Evolutionary conservation across 1,139 yeast species (phyloP), one percentile per base, ranked within the genome.

Genomic region (Meyerozyma carpophila): DNA sequence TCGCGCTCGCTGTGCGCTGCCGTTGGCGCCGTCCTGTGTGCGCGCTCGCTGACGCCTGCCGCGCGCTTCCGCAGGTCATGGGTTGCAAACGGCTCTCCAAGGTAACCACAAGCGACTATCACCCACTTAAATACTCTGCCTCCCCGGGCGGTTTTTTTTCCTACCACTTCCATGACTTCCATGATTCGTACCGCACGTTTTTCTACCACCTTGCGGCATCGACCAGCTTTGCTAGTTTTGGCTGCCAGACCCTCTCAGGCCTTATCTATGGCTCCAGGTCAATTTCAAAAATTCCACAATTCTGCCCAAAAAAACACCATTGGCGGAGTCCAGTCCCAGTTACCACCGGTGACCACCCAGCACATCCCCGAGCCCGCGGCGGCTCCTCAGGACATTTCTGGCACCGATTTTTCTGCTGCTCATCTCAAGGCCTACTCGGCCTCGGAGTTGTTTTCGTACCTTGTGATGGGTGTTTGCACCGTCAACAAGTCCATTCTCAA

Each of bases 401-500:
- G 39, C 24, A 28, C 41, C 20, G 24, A 36, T 11, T n/a, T 28
- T 16, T 18, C 32, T 13, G 40, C 53, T n/a, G 65, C 63, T 40
- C 66, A 68, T 53, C 61, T 73, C 47, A 62, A 61, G 44, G 63
- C 64, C 41, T 68, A 69, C 49, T 59, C 59, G 42, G 47, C 56
- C 26, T 54, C 64, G 9, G 83, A 79, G 56, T 66, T 85, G 41
- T 59, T 84, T 40, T 82, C 87, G 0, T 77, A 80, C 51, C 75
- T 82, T 24, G 67, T 83, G 50, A 84, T 85, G 51, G 93, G 93
- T 7, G 47, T 79, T 41, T 83, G 83, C 36, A 84, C 93, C 1
- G 54, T 81, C 36, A 81, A 80, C 61, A 82, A 81, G 55, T 75
- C 83, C 38, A 71, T 81, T 24, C 69, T 85, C 50, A 70, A 82